phyloP scores from a whole-genome alignment of 2,329 filamentous ascomycete species.

The Grosmannia huntii region DNA sequence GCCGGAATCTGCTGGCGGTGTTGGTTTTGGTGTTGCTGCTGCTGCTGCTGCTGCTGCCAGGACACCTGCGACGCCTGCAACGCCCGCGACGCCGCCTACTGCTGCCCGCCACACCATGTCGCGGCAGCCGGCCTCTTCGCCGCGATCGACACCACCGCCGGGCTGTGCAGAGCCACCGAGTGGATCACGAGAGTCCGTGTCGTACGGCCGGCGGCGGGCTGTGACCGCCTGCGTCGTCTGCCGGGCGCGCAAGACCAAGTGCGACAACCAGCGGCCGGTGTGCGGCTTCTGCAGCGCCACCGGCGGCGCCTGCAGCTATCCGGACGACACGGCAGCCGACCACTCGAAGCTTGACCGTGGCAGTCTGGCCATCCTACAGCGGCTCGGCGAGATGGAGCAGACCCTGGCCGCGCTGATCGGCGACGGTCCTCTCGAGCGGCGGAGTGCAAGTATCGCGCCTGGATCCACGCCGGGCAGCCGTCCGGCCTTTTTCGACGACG shows the following conservation, averaged over 20 bases:
- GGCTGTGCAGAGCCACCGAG: background rate
- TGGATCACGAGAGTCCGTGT: background rate
- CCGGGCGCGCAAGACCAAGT: constrained; percentile 23
- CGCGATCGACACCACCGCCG: background rate
- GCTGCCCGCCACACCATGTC: background rate
- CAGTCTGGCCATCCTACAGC: constrained; percentile 34
- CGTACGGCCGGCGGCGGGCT: constrained; percentile 13
- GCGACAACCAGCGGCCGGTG: constrained; percentile 22
- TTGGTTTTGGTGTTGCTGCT: too few relatives aligned
- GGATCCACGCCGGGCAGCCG: background rate
- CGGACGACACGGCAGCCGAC: background rate
- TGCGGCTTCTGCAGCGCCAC: constrained; percentile 21
- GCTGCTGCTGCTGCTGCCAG: too few relatives aligned
- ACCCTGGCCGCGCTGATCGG: background rate
- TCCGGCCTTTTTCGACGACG: too few relatives aligned
- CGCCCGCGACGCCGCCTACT: too few relatives aligned
- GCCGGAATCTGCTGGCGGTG: too few relatives aligned
- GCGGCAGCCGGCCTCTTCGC: background rate
- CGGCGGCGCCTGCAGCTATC: background rate
- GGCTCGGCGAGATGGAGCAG: constrained; percentile 28
- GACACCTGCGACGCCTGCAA: too few relatives aligned
- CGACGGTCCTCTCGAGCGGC: too few relatives aligned
- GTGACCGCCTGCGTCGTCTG: constrained; percentile 22
- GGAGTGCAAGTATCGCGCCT: background rate
- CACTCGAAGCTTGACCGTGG: constrained; percentile 31